A percentile compares a stretch with the other conserved stretches of the same genome.
These are phyloP conservation scores for Microcyclospora pomicola DNA, from an alignment of 2,329 filamentous ascomycete species.

Conservation along the genomic window DNA sequence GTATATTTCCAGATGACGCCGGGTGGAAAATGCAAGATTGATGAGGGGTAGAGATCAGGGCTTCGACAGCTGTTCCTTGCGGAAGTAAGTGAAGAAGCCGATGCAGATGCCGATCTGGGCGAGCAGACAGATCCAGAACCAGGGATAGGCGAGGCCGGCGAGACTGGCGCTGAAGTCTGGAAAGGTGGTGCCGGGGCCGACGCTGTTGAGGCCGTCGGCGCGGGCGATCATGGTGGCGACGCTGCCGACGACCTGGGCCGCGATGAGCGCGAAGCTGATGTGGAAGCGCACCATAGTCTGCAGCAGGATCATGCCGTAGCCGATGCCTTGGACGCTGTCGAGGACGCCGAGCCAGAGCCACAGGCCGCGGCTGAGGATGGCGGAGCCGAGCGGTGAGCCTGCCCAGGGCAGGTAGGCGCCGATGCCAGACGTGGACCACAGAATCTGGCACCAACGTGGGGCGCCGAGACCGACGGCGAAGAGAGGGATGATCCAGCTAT, in stretches of 20 bases:
- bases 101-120: conserved; percentile 46
- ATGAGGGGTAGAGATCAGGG: conserved; percentile 20
- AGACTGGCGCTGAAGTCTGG: conserved; percentile 2
- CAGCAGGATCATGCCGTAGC: conserved; percentile 51
- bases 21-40: too few species aligned
- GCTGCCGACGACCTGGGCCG: conserved; percentile 48
- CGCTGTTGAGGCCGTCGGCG: conserved; percentile 45
- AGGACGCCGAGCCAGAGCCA: conserved; percentile 57
- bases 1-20: too few species aligned
- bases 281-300: conserved; percentile 47
- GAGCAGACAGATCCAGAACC: conserved; percentile 48
- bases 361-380: conserved; percentile 42
- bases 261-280: conserved; percentile 47
- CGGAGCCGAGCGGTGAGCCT: conserved; percentile 38
- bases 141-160: conserved; percentile 26
- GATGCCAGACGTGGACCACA: conserved; percentile 49
- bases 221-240: conserved; percentile 48
- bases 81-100: conserved; percentile 43
- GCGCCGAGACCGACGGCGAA: conserved; percentile 54
- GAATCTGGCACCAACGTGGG: conserved; percentile 54
- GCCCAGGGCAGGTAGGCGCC: conserved; percentile 52
- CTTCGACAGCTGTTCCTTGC: conserved; percentile 45
- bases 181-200: conserved; percentile 48
- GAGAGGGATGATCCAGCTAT: conserved; percentile 53
- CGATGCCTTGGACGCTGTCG: conserved; percentile 51